Base-by-base conservation (phyloP, 2,329 filamentous ascomycete species). In the Fusarium transvaalense region DNA sequence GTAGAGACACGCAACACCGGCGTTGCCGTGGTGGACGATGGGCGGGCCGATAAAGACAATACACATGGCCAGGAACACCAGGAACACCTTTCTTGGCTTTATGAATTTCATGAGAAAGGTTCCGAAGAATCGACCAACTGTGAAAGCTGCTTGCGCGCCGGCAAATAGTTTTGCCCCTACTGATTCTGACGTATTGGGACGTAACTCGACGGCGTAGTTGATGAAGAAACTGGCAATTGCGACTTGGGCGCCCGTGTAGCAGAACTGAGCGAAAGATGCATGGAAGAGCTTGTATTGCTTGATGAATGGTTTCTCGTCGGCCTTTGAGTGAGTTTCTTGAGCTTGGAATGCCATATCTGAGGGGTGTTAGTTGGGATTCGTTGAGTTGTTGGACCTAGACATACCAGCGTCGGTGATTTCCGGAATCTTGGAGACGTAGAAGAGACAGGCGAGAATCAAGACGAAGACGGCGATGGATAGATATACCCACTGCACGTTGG, bases 211-310 rank as follows among this genome's bases (percentile, higher is more conserved):
- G n/a, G 85, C 84, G 74, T 91, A 92, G 80, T 92, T 92, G 82
- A 92, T 92, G 78, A 92, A 92, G 78, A 91, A 92, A 46, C 78
- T 80, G 2, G 88, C 88, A 56, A 90, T 87, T 57, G 85, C 87
- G 34, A 90, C 82, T 75, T 94, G 92, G 0, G 91, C 88, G 47
- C 92, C 92, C 0, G 83, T 91, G 76, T 95, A 96, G 76, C 89
- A 92, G 78, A 94, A 94, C 70, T 95, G 92, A 0, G 91, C 90
- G 70, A 89, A 86, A 0, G 91, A 87, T 14, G 91, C 92, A 72
- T 93, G 91, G 83, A 94, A 93, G 4, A 94, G 83, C 25, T 88
- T 87, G 77, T 91, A 93, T 71, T 93, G 90, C 78, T 91, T 91
- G 72, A 82, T 80, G 68, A 93, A 86, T 0, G 91, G 89, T 75